A percentile compares a stretch with the other conserved stretches of the same genome.
These are phyloP conservation scores for Paramyrothecium roridum DNA, from an alignment of 2,329 filamentous ascomycete species.

Conservation along the genomic window DNA sequence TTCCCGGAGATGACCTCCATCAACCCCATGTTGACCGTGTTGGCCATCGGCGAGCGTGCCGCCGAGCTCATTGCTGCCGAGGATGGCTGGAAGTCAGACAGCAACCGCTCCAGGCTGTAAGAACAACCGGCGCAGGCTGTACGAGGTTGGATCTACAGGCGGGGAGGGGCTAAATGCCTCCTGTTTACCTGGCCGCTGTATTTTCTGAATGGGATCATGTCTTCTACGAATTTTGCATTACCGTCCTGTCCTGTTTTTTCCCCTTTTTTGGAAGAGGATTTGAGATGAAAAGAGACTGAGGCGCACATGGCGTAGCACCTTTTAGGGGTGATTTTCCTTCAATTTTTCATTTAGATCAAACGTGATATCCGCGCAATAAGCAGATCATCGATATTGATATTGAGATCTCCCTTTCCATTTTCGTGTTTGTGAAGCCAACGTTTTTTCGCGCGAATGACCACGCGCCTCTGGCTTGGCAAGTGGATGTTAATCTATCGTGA, in stretches of 20 bases:
- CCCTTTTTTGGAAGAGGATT: no score
- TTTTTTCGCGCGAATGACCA: no score
- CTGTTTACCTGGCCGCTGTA: not conserved
- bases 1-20: conserved; percentile 85
- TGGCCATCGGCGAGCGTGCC: conserved; percentile 78
- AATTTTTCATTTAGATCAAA: not conserved
- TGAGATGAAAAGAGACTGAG: not conserved
- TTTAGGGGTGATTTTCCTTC: not conserved
- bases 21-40: conserved; percentile 88
- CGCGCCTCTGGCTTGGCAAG: no score
- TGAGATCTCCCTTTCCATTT: not conserved
- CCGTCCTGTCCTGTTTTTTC: no score
- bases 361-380: not conserved
- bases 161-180: not conserved
- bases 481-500: no score
- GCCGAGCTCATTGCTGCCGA: conserved; percentile 76
- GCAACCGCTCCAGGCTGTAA: conserved; percentile 26
- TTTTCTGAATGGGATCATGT: not conserved
- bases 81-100: conserved; percentile 47
- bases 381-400: not conserved
- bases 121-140: not conserved
- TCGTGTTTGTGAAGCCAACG: no score
- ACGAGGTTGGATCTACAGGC: not conserved
- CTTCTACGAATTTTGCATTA: not conserved
- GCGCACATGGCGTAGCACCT: not conserved